Percentiles rank a stretch among this genome's conserved stretches.
phyloP scores from a whole-genome alignment of 2,329 filamentous ascomycete species.

The Alternaria gansuensis region DNA sequence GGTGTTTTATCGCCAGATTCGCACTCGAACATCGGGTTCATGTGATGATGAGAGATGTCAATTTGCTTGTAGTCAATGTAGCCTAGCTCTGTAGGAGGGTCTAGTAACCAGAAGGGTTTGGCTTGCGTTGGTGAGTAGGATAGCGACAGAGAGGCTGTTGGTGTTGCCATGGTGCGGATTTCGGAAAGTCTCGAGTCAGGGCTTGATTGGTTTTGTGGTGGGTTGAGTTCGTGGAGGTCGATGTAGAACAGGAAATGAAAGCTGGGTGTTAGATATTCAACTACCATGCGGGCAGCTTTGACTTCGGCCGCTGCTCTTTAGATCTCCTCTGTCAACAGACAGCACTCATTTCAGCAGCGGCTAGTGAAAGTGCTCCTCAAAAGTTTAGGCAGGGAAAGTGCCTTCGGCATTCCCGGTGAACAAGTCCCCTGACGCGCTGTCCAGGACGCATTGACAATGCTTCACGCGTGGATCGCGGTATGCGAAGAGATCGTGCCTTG shows the following conservation, averaged over 20 bases:
- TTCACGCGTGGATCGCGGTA: too few relatives aligned
- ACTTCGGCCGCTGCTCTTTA: background rate
- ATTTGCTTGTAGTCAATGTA: background rate
- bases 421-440: background rate
- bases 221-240: background rate
- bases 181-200: background rate
- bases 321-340: too few relatives aligned
- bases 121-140: background rate
- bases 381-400: too few relatives aligned
- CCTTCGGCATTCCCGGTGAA: background rate
- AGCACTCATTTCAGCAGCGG: too few relatives aligned
- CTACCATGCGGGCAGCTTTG: background rate
- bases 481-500: too few relatives aligned
- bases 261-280: background rate
- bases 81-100: background rate
- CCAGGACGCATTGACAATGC: background rate
- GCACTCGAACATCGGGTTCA: too few relatives aligned
- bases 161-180: background rate
- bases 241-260: background rate
- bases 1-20: background rate
- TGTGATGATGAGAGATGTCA: background rate
- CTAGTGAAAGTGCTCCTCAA: too few relatives aligned
- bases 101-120: background rate
- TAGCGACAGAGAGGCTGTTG: background rate
- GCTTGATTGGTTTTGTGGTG: background rate